A percentile compares a stretch with the other conserved stretches of the same genome.
These are phyloP conservation scores for Cladophialophora immunda DNA, from an alignment of 2,329 filamentous ascomycete genomes.

Conservation along the genomic window DNA sequence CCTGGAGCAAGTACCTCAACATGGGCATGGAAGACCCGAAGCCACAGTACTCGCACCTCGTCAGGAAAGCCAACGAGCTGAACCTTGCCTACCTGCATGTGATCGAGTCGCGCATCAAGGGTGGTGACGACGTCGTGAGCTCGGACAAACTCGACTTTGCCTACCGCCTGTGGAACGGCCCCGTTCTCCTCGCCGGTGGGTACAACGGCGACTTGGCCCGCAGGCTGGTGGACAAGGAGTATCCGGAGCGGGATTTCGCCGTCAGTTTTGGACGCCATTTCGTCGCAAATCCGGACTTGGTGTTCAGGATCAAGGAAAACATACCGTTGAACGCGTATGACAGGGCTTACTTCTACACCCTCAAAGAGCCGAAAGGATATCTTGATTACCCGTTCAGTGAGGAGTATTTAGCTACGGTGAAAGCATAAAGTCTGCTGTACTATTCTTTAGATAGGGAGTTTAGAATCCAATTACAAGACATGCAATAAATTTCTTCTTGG, in stretches of 20 bases:
- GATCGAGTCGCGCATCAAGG: constrained; percentile 63
- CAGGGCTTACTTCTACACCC: constrained; percentile 52
- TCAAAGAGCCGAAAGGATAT: constrained; percentile 51
- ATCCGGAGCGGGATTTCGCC: constrained; percentile 43
- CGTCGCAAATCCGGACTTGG: constrained; percentile 58
- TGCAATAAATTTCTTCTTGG: not conserved
- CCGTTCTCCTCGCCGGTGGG: constrained; percentile 60
- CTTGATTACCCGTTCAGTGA: constrained; percentile 44
- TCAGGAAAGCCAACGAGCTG: constrained; percentile 60
- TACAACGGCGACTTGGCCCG: constrained; percentile 53
- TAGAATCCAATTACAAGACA: too few relatives aligned
- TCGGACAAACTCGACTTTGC: constrained; percentile 55
- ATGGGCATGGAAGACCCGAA: constrained; percentile 69
- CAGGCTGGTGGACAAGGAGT: constrained; percentile 47
- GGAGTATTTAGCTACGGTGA: constrained; percentile 16
- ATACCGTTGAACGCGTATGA: constrained; percentile 51
- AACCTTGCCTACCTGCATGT: constrained; percentile 69
- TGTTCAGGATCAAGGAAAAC: constrained; percentile 51
- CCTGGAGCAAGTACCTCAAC: constrained; percentile 49
- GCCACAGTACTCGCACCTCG: constrained; percentile 69
- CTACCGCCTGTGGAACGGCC: constrained; percentile 52
- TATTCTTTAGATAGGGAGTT: too few relatives aligned
- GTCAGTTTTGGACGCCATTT: constrained; percentile 54
- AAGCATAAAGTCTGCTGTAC: not conserved
- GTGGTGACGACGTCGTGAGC: constrained; percentile 38